A percentile compares a stretch with the other conserved stretches of the same genome.
Conservation (phyloP, 306 rosid genomes). For the Castanospermum australe region DNA sequence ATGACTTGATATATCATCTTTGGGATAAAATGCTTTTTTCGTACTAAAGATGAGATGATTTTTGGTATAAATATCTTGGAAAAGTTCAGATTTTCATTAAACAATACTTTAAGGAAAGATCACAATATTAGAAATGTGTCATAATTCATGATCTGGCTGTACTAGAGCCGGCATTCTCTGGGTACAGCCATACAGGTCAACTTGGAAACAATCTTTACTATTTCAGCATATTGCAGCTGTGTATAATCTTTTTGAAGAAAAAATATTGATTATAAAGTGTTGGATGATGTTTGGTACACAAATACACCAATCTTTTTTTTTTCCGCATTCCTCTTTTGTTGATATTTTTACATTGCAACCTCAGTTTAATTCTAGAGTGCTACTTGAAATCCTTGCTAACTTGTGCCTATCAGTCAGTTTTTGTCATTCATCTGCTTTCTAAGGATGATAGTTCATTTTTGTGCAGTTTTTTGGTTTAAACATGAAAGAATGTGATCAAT, state of each 20-base stretch:
- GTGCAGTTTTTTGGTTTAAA: not conserved
- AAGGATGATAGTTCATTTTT: not conserved
- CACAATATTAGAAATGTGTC: not conserved
- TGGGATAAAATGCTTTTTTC: constrained; percentile 2
- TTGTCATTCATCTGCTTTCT: not conserved
- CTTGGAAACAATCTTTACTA: not conserved
- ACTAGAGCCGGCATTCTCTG: not conserved
- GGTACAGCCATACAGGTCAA: not conserved
- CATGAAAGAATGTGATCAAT: not conserved
- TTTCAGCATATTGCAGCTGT: not conserved
- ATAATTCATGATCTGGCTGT: not conserved
- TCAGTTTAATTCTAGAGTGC: not conserved
- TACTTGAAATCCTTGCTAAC: not conserved
- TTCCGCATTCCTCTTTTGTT: not conserved
- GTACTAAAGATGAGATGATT: not conserved
- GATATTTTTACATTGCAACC: not conserved
- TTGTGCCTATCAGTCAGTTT: not conserved
- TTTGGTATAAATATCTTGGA: not conserved
- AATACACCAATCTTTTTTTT: not conserved
- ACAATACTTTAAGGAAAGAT: not conserved
- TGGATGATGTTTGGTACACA: not conserved
- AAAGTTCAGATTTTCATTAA: not conserved
- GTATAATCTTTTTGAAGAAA: not conserved
- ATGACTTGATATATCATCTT: not conserved
- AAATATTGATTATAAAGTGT: not conserved